Evolutionary conservation across 257 asterid species (phyloP), one percentile per base, ranked within the genome.

Genomic region (Echium plantagineum): DNA sequence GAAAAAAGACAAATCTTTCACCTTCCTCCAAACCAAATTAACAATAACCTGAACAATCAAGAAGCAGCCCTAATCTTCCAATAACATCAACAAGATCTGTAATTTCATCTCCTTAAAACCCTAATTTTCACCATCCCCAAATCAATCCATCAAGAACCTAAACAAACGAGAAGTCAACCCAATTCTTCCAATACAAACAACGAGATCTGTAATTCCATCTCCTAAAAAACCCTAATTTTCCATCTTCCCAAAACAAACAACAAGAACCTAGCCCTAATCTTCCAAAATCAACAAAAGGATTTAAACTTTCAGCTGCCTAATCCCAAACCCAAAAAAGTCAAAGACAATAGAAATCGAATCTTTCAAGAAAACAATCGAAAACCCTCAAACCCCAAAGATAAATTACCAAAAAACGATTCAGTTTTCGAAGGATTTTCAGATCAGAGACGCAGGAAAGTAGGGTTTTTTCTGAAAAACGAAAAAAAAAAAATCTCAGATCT

Each of bases 1-100:
- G 26, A 15, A 64, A 62, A 72, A 69, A 47, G 69, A 77, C 75
- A 57, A 69, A 61, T 69, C 53, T 72, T 64, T 54, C 59, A 52
- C 28, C 65, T 55, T 9, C 15, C 13, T 55, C 60, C 16, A 52
- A 59, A 51, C 60, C 54, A 66, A 70, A 63, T 69, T 46, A 52
- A 55, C 19, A 47, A 38, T 55, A 55, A 52, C 63, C 57, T 61
- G 49, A 55, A 60, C 66, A 5, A 31, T 5, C 46, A 35, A 35
- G 12, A 35, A 35, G n/a, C 42, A 32, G 7, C 13, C 12, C 13
- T 35, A 35, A 5, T 35, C 10, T 35, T 35, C 46, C 10, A 35
- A 35, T 35, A 35, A 9, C 10, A 35, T 7, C 13, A 35, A 35
- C 10, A 35, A 35, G 46, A 35, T 35, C 46, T 35, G 12, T 35